phyloP scores from a whole-genome alignment of 169 alveolate species.

The Amoebophrya sp. region DNA sequence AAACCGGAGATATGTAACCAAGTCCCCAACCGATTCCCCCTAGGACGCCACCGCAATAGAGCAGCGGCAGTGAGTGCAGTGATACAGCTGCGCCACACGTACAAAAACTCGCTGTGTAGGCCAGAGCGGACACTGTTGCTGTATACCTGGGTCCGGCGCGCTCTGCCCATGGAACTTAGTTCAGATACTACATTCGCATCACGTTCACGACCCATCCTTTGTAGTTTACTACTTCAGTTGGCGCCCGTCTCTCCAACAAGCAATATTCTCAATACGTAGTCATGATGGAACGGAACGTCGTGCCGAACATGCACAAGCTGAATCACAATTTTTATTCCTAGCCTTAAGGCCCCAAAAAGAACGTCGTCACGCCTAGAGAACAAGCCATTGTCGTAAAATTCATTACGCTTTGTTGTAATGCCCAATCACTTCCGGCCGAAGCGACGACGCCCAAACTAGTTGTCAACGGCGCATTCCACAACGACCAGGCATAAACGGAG shows the following conservation, averaged over 20 bases:
- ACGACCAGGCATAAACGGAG: background rate
- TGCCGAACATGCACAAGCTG: too few species aligned
- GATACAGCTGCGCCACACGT: background rate
- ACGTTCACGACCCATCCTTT: too few species aligned
- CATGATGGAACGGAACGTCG: too few species aligned
- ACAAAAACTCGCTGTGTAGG: background rate
- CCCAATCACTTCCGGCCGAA: background rate
- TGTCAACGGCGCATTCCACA: background rate
- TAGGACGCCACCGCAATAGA: background rate
- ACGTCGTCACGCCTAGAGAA: background rate
- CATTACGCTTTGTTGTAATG: background rate
- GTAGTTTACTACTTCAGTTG: too few species aligned
- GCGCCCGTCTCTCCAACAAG: too few species aligned
- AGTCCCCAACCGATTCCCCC: background rate
- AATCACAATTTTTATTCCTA: too few species aligned
- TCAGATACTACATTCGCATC: too few species aligned
- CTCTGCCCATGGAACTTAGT: too few species aligned
- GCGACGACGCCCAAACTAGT: background rate
- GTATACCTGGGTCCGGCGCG: background rate
- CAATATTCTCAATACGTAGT: too few species aligned
- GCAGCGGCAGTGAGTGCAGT: background rate
- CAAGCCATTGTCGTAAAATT: background rate
- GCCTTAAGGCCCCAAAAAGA: background rate
- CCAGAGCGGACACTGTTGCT: background rate
- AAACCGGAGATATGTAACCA: background rate